phyloP scores from a whole-genome alignment of 2,329 filamentous ascomycete species.

The Calonectria henricotiae region DNA sequence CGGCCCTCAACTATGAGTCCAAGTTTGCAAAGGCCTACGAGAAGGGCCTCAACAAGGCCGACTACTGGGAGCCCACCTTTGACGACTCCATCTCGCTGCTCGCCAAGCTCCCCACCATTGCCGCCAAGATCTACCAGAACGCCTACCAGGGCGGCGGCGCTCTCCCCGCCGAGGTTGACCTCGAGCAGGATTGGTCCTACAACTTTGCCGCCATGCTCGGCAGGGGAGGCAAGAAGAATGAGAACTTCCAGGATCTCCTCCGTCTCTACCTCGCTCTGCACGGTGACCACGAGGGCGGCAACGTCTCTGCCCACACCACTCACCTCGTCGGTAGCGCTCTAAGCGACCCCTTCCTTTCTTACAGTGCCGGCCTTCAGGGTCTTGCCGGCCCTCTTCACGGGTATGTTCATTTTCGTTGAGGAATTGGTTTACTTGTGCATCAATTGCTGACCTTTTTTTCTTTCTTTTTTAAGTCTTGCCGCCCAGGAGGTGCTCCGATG shows the following conservation, averaged over 20 bases:
- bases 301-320: slow-evolving; percentile 95
- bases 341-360: slow-evolving; percentile 95
- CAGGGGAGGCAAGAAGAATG: slow-evolving; percentile 89
- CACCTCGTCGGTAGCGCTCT: slow-evolving; percentile 96
- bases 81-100: slow-evolving; percentile 95
- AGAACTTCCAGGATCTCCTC: slow-evolving; percentile 95
- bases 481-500: slow-evolving; percentile 98
- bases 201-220: slow-evolving; percentile 98
- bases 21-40: slow-evolving; percentile 96
- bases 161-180: slow-evolving; percentile 83
- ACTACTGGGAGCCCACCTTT: slow-evolving; percentile 99
- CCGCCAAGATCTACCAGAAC: slow-evolving; percentile 98
- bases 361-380: slow-evolving; percentile 95
- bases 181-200: slow-evolving; percentile 95
- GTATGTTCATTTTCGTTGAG: slow-evolving; percentile 59
- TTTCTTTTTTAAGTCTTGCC: slow-evolving; percentile 73
- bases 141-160: slow-evolving; percentile 83
- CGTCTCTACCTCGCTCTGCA: slow-evolving; percentile 96
- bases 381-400: slow-evolving; percentile 85
- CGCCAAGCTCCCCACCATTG: slow-evolving; percentile 96
- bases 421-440: neutral
- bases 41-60: slow-evolving; percentile 90
- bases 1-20: slow-evolving; percentile 95
- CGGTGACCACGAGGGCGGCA: slow-evolving; percentile 98
- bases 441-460: slow-evolving; percentile 26